Conservation (phyloP, 805 yeast genomes). For the Schwanniomyces pseudopolymorphus region DNA sequence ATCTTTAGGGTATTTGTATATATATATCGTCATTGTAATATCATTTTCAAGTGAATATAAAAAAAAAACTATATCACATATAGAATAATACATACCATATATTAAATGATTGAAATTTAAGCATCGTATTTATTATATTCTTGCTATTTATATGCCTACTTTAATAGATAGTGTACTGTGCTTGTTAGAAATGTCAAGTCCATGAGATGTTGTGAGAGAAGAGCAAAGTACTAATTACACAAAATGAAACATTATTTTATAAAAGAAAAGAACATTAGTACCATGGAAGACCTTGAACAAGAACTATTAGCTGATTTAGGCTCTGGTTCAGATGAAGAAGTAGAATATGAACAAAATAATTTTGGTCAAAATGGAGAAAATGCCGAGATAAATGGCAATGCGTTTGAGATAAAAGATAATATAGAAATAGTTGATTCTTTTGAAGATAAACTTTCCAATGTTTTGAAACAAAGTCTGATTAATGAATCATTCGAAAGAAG, state of each 20-base stretch:
- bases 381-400: neutral
- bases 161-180: too few species aligned
- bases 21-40: too few species aligned
- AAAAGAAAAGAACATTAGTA: neutral
- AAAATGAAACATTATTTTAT: neutral
- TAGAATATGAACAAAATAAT: conserved; percentile 7
- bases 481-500: conserved; percentile 11
- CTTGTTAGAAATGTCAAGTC: too few species aligned
- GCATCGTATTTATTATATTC: too few species aligned
- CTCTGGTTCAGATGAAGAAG: conserved; percentile 17
- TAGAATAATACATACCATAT: too few species aligned
- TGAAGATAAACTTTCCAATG: conserved; percentile 12
- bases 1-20: too few species aligned
- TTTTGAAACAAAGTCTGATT: conserved; percentile 7
- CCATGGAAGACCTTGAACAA: conserved; percentile 36
- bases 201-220: neutral
- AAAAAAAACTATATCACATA: too few species aligned
- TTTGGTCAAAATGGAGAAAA: conserved; percentile 6
- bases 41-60: too few species aligned
- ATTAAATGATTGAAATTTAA: too few species aligned
- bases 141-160: too few species aligned
- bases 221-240: neutral
- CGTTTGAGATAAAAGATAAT: conserved; percentile 2
- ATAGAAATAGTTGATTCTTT: conserved; percentile 5
- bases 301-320: conserved; percentile 44